Conservation (phyloP, 2,329 filamentous ascomycete genomes). For the Fusarium continuum region DNA sequence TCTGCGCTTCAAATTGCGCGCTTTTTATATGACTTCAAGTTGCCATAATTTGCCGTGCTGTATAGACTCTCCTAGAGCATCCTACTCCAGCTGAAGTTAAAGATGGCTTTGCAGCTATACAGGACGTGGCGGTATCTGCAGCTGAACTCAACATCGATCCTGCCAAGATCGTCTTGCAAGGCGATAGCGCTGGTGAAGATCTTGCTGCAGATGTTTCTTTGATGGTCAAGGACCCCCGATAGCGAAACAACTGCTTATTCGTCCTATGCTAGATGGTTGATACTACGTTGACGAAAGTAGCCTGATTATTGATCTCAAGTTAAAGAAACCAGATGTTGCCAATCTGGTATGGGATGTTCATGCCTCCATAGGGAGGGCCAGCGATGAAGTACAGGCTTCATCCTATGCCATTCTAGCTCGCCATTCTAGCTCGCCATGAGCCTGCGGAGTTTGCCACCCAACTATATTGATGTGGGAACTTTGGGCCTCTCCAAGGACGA, state of each 20-base stretch:
- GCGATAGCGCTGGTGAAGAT: constrained; percentile 21
- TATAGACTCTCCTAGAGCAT: constrained; percentile 27
- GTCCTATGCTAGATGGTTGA: constrained; percentile 30
- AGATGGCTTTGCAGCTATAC: constrained; percentile 19
- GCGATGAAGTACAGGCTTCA: constrained; percentile 1
- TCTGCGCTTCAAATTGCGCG: constrained; percentile 22
- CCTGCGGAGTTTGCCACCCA: constrained; percentile 46
- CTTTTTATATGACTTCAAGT: constrained; percentile 3
- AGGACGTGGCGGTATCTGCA: not conserved
- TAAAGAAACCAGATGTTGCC: constrained; percentile 32
- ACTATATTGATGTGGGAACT: constrained; percentile 52
- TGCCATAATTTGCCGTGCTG: constrained; percentile 19
- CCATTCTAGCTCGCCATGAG: no score
- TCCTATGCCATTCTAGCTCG: constrained; percentile 40
- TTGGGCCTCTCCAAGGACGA: constrained; percentile 50
- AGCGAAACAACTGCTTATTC: constrained; percentile 16
- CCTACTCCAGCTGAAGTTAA: constrained; percentile 16
- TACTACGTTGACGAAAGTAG: not conserved
- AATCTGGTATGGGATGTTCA: constrained; percentile 39
- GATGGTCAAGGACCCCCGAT: constrained; percentile 14
- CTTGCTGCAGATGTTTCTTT: constrained; percentile 13
- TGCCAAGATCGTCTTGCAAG: constrained; percentile 10
- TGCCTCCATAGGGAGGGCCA: not conserved
- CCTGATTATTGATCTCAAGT: constrained; percentile 11
- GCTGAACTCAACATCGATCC: constrained; percentile 11